A percentile compares a stretch with the other conserved stretches of the same genome.
Conservation (phyloP, 768 basidiomycete species). For the Lentinula sp. region DNA sequence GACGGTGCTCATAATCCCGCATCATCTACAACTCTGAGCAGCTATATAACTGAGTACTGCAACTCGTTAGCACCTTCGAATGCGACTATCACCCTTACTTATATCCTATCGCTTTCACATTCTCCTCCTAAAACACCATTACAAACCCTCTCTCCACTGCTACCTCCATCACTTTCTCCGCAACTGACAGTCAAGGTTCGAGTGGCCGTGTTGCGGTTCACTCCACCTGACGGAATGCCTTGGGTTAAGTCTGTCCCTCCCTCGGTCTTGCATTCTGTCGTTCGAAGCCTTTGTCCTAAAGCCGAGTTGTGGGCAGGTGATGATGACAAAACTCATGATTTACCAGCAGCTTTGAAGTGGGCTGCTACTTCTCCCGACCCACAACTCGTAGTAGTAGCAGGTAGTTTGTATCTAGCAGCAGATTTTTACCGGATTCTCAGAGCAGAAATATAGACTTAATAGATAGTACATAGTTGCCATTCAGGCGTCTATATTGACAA, state of each 20-base stretch:
- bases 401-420: constrained; percentile 91
- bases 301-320: constrained; percentile 40
- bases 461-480: not conserved
- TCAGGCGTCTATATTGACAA: not conserved
- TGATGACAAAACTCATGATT: constrained; percentile 20
- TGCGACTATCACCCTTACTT: constrained; percentile 45
- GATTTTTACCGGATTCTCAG: constrained; percentile 72
- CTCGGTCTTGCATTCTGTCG: constrained; percentile 40
- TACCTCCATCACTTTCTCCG: constrained; percentile 32
- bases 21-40: constrained; percentile 60
- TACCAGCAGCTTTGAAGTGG: constrained; percentile 32
- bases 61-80: constrained; percentile 7
- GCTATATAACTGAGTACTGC: constrained; percentile 47
- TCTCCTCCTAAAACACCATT: constrained; percentile 80
- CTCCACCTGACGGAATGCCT: constrained; percentile 86
- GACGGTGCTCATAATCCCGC: constrained; percentile 95
- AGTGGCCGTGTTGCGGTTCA: constrained; percentile 58
- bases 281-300: constrained; percentile 35
- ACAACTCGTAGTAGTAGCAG: constrained; percentile 69
- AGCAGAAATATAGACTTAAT: not conserved
- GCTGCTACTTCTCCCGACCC: constrained; percentile 37
- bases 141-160: constrained; percentile 64
- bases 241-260: constrained; percentile 74
- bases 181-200: constrained; percentile 26
- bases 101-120: constrained; percentile 76